Evolutionary conservation across 208 protist genomes (phyloP), one percentile per base, ranked within the genome.

Genomic region (Vickermania ingenoplastis): DNA sequence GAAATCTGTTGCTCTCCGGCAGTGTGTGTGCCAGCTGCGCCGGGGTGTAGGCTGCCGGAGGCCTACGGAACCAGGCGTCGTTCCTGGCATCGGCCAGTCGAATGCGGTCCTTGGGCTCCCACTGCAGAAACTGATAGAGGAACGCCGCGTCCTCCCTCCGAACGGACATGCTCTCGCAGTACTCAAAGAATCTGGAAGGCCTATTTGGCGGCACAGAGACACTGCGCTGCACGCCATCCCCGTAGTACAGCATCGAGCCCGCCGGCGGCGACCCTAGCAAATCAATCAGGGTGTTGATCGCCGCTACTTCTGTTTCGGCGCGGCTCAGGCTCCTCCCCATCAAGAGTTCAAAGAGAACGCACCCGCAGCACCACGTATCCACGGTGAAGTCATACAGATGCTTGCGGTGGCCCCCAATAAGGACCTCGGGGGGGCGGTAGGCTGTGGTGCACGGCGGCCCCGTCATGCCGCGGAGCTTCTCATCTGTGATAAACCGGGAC

Each of bases 291-390:
- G 71, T 77, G 30, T 63, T 62, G 27, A 86, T 61, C 13, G 82
- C 81, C 49, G 90, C 72, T 3, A 54, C 63, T 57, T 91, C 84
- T 53, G 61, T 73, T 21, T 69, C 59, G 23, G 72, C 84, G 48
- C 64, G 76, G 11, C 79, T 56, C 57, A 99, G 99, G 13, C 92
- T 96, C 55, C 92, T 85, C 7, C 96, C 97, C 0, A 98, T 78
- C 23, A 99, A 65, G 64, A 99, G 83, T 79, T 99, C 98, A 23
- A 96, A 98, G 11, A 99, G 71, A 11, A 99, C 96, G 71, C 97
- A 99, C 23, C 94, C 97, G 36, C 77, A 81, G 51, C 90, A 95
- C 96, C 95, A 98, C 23, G 98, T 59, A 64, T 98, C 96, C 31
- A 99, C 83, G 23, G 91, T 67, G 22, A 86, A 83, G 69, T 99